Evolutionary conservation across 2,329 filamentous ascomycete species (phyloP).

Genomic region (Grosmannia huntii): DNA sequence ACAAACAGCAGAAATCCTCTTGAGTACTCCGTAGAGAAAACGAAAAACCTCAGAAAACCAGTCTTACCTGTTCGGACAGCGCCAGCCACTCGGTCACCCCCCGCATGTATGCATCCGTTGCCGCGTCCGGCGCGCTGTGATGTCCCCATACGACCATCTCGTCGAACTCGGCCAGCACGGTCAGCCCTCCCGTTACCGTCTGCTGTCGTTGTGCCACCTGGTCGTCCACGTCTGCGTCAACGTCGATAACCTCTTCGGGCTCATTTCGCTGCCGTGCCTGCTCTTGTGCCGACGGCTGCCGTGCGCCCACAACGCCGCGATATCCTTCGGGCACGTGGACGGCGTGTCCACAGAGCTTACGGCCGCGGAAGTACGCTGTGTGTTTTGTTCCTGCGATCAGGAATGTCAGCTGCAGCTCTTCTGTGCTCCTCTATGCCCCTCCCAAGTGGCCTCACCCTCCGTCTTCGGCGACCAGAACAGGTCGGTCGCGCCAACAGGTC

Average conservation of each 20-base stretch:
- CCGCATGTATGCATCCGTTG: conserved; percentile 57
- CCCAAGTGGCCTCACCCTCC: not conserved
- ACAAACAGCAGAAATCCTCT: not conserved
- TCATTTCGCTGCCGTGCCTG: conserved; percentile 10
- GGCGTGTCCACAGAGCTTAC: conserved; percentile 58
- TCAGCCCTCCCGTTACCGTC: conserved; percentile 41
- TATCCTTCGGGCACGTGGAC: conserved; percentile 61
- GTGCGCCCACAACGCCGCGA: conserved; percentile 47
- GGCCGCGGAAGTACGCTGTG: conserved; percentile 63
- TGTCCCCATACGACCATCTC: conserved; percentile 76
- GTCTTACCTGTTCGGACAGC: conserved; percentile 40
- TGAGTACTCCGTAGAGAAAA: not conserved
- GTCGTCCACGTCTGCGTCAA: conserved; percentile 30
- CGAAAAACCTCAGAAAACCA: not conserved
- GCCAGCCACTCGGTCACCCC: conserved; percentile 70
- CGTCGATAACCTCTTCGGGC: conserved; percentile 15
- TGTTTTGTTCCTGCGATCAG: conserved; percentile 32
- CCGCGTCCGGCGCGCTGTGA: conserved; percentile 49
- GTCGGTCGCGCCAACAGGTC: conserved; percentile 48
- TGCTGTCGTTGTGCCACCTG: conserved; percentile 14
- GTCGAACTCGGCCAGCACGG: conserved; percentile 57
- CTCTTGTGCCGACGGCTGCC: conserved; percentile 20
- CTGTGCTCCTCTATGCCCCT: not conserved
- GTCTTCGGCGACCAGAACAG: conserved; percentile 57
- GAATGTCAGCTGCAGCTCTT: not conserved